These are phyloP conservation scores for Amylocarpus encephaloides DNA, from an alignment of 2,329 filamentous ascomycete species.

Conservation along the genomic window DNA sequence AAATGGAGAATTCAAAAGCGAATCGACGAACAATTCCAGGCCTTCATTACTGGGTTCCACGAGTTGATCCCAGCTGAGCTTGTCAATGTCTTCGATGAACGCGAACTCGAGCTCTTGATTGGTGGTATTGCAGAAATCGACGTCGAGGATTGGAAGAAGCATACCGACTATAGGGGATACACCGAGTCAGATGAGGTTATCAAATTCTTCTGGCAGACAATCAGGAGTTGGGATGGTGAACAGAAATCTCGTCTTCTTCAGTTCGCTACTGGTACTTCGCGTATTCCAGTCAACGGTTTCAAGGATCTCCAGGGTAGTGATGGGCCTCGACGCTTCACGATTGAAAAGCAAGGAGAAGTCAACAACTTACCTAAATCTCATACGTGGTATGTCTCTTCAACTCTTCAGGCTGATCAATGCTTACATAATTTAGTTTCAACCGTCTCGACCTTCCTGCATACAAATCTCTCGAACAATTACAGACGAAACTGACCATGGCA, in stretches of 20 bases:
- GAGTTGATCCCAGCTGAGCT: slow-evolving; percentile 94
- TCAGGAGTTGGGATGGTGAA: slow-evolving; percentile 94
- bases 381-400: slow-evolving; percentile 68
- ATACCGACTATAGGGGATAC: slow-evolving; percentile 98
- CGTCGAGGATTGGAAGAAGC: slow-evolving; percentile 99
- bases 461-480: slow-evolving; percentile 77
- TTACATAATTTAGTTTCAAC: slow-evolving; percentile 67
- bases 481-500: slow-evolving; percentile 88
- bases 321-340: slow-evolving; percentile 90
- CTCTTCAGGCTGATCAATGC: slow-evolving; percentile 3
- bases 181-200: slow-evolving; percentile 97
- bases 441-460: slow-evolving; percentile 92
- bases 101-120: slow-evolving; percentile 91
- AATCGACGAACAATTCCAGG: slow-evolving; percentile 96
- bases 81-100: slow-evolving; percentile 97
- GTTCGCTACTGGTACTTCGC: slow-evolving; percentile 94
- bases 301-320: slow-evolving; percentile 98
- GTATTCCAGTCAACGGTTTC: slow-evolving; percentile 98
- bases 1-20: slow-evolving; percentile 99
- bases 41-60: slow-evolving; percentile 95
- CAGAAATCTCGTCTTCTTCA: slow-evolving; percentile 95
- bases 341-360: slow-evolving; percentile 93
- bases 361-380: slow-evolving; percentile 92
- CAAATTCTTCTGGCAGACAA: slow-evolving; percentile 97
- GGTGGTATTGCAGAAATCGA: slow-evolving; percentile 99